These are phyloP conservation scores for Naganishia antarctica DNA, from an alignment of 768 basidiomycete species.

Conservation along the genomic window DNA sequence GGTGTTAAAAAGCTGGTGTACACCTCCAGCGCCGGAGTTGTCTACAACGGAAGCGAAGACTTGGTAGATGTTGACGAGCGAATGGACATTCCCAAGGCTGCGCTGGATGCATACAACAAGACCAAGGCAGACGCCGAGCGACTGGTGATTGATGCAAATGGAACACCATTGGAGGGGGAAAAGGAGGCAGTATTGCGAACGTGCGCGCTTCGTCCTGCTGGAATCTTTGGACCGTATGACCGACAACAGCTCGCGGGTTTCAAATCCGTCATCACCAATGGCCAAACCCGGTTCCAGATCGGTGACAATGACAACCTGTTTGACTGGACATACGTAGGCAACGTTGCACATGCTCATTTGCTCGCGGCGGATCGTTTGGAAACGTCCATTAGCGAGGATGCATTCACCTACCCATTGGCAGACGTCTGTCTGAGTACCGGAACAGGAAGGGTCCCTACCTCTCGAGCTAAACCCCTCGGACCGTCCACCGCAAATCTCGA, in stretches of 20 bases:
- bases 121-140: slow-evolving; percentile 87
- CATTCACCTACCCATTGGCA: slow-evolving; percentile 56
- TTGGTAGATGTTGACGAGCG: slow-evolving; percentile 85
- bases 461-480: slow-evolving; percentile 72
- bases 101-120: slow-evolving; percentile 86
- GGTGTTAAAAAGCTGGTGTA: slow-evolving; percentile 83
- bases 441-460: slow-evolving; percentile 68
- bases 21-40: slow-evolving; percentile 86
- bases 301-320: slow-evolving; percentile 89
- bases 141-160: slow-evolving; percentile 78
- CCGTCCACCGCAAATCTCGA: slow-evolving; percentile 56
- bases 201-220: slow-evolving; percentile 82
- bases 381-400: slow-evolving; percentile 53
- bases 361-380: slow-evolving; percentile 82
- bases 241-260: slow-evolving; percentile 77
- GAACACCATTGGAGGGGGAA: slow-evolving; percentile 37
- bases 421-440: slow-evolving; percentile 64
- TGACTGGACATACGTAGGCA: slow-evolving; percentile 95
- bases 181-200: slow-evolving; percentile 70
- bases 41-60: slow-evolving; percentile 71
- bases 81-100: slow-evolving; percentile 63
- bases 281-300: slow-evolving; percentile 86
- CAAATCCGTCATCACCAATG: slow-evolving; percentile 68
- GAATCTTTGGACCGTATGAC: slow-evolving; percentile 95
- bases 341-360: slow-evolving; percentile 88